Evolutionary conservation across 768 basidiomycete genomes (phyloP), one percentile per base, ranked within the genome.

Genomic region (Lentinula aciculospora): DNA sequence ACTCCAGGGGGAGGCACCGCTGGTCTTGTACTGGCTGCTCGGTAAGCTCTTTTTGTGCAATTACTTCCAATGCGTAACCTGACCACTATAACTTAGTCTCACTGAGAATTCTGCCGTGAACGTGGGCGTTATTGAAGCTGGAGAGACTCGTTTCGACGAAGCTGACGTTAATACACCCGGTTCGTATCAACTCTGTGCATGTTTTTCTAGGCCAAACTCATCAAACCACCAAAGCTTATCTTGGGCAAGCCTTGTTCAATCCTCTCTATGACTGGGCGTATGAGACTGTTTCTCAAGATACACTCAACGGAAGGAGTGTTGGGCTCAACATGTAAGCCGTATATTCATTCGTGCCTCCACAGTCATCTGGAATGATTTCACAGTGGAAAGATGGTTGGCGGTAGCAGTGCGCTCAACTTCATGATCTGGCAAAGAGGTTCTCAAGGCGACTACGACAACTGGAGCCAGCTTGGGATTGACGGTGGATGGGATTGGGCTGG

Each of bases 361-460:
- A 8, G 13, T 25, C 7, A 8, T 19, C n/a, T 19, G 23, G 2
- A 34, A 21, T 46, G 37, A n/a, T 19, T 44, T 13, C 19, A 15
- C 42, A 66, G 65, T n/a, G 65, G 65, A 17, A 66, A 66, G 46
- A 53, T 66, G 27, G 31, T 66, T 25, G 65, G 65, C 32, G 65
- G 65, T 0, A 61, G 62, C 29, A 59, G 57, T 21, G 63, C 61
- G 2, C 17, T 66, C 12, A 66, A 66, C 55, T 66, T 62, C 37
- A 54, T 67, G 25, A 61, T 63, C 27, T 62, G 54, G 60, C 56
- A 54, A 29, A 63, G 65, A 8, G 65, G 57, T 3, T 62, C 64
- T n/a, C 51, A 58, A 39, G 46, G 28, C 2, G 65, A 66, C 42
- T 66, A 66, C 59, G 65, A 66, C 53, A 57, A 57, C 5, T 58